These are phyloP conservation scores for Tylopilus sp. DNA, from an alignment of 768 basidiomycete species.

Conservation along the genomic window DNA sequence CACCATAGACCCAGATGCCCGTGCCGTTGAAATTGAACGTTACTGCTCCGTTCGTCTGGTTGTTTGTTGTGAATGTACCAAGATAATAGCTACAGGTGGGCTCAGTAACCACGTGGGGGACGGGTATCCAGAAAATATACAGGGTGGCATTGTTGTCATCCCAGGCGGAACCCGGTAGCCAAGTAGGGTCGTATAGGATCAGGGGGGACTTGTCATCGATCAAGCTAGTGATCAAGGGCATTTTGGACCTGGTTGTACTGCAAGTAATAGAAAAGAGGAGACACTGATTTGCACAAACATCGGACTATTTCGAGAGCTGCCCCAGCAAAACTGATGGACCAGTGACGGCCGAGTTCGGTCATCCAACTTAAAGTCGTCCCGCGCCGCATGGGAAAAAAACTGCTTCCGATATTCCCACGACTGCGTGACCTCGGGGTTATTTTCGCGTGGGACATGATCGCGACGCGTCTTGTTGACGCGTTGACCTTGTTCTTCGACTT, in stretches of 20 bases:
- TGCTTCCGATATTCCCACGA: too few relatives aligned
- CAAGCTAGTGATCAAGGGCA: conserved; percentile 25
- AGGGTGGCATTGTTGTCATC: conserved; percentile 11
- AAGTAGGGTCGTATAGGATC: conserved; percentile 25
- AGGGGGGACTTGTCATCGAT: conserved; percentile 34
- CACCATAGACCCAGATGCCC: conserved; percentile 47
- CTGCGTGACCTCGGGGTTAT: too few relatives aligned
- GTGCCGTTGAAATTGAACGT: conserved; percentile 49
- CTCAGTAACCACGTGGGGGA: background rate
- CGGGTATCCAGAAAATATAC: conserved; percentile 6
- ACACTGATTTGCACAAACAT: background rate
- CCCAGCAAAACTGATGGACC: too few relatives aligned
- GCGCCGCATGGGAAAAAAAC: too few relatives aligned
- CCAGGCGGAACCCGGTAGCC: conserved; percentile 16
- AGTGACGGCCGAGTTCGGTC: too few relatives aligned
- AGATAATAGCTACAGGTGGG: conserved; percentile 32
- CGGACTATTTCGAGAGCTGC: background rate
- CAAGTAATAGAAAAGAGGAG: background rate
- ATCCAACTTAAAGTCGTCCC: too few relatives aligned
- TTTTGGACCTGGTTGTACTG: background rate
- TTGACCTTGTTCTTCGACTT: conserved; percentile 45
- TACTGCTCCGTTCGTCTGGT: conserved; percentile 31
- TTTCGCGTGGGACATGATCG: conserved; percentile 20
- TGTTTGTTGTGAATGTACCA: conserved; percentile 40
- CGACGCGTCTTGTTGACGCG: conserved; percentile 26